Evolutionary conservation across 495 filamentous ascomycete genomes (phyloP).

Genomic region (Penicillium coffeae): DNA sequence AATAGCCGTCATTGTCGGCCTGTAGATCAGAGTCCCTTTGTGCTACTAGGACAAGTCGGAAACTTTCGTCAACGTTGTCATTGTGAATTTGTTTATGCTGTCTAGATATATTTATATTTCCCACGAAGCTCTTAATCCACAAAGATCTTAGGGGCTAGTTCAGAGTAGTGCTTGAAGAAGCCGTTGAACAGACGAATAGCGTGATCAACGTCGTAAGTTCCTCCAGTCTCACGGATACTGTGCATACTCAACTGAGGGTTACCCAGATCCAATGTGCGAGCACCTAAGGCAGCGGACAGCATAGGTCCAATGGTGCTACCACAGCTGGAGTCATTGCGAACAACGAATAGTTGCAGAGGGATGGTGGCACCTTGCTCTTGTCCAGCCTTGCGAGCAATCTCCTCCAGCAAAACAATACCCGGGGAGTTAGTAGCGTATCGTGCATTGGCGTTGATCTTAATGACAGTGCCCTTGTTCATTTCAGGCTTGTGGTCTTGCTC

Average conservation of each 20-base stretch:
- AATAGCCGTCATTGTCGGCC: background rate
- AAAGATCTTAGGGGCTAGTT: constrained; percentile 68
- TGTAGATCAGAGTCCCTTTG: background rate
- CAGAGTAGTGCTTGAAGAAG: constrained; percentile 80
- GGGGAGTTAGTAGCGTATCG: constrained; percentile 95
- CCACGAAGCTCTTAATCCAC: constrained; percentile 52
- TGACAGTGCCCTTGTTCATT: constrained; percentile 93
- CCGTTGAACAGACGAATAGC: constrained; percentile 80
- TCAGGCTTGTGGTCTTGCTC: constrained; percentile 85
- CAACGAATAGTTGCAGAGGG: constrained; percentile 92
- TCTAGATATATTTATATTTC: too few relatives aligned
- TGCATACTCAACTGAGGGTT: constrained; percentile 98
- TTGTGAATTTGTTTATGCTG: too few relatives aligned
- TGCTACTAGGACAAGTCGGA: background rate
- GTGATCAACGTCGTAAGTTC: constrained; percentile 82
- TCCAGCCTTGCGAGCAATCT: constrained; percentile 66
- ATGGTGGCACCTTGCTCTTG: constrained; percentile 53
- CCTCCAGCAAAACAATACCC: constrained; percentile 87
- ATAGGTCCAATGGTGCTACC: constrained; percentile 97
- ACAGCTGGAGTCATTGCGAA: constrained; percentile 90
- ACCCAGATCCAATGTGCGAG: constrained; percentile 85
- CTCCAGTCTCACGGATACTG: constrained; percentile 88
- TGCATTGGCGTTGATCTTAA: constrained; percentile 97
- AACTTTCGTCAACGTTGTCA: too few relatives aligned
- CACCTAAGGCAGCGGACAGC: constrained; percentile 79